Evolutionary conservation across 176 grass and related monocot species (phyloP).

Genomic region (Carex littledalei): DNA sequence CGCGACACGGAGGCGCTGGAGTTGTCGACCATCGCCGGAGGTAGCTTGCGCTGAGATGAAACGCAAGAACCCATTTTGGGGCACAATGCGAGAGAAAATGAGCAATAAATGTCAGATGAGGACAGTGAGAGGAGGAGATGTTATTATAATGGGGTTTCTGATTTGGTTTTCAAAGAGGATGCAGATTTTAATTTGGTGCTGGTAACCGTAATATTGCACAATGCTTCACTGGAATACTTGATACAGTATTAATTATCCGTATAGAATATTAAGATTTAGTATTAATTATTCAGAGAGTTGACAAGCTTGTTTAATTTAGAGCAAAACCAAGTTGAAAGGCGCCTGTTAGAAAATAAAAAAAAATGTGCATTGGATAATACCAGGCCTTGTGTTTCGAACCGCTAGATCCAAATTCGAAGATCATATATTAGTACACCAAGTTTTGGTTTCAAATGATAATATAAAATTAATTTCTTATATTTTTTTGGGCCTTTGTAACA

Average conservation of each 20-base stretch:
- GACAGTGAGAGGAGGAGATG: slow-evolving; percentile 22
- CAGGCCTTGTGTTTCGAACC: background rate
- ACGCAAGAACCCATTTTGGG: slow-evolving; percentile 67
- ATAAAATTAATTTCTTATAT: too few relatives aligned
- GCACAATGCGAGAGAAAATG: slow-evolving; percentile 33
- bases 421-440: background rate
- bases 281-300: background rate
- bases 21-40: slow-evolving; percentile 12
- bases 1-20: background rate
- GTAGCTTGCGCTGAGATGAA: slow-evolving; percentile 34
- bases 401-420: background rate
- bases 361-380: background rate
- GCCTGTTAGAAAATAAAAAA: background rate
- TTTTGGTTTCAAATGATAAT: background rate
- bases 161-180: background rate
- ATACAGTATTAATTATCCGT: background rate
- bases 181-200: slow-evolving; percentile 1
- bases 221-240: background rate
- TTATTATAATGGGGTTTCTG: background rate
- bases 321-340: background rate
- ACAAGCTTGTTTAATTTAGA: background rate
- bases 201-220: background rate
- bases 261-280: background rate
- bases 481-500: background rate
- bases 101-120: slow-evolving; percentile 12